phyloP scores from a whole-genome alignment of 805 yeast species.

The Clavispora asparagi region DNA sequence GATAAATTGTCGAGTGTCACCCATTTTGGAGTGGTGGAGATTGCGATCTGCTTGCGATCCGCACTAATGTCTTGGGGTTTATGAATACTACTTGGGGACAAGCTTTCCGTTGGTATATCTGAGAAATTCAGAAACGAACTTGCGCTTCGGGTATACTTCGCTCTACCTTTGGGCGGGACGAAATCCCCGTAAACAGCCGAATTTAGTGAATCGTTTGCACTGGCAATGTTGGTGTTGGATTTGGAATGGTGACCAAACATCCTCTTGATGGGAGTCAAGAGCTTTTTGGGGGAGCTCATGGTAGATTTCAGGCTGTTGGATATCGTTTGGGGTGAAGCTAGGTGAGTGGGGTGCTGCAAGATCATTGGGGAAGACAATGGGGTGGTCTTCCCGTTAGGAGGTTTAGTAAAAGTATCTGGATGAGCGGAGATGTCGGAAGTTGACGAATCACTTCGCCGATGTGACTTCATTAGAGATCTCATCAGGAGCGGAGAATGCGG shows the following conservation, averaged over 20 bases:
- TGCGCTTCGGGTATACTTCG: not conserved
- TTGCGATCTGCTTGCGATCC: not conserved
- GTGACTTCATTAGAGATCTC: constrained; percentile 16
- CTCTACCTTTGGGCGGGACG: constrained; percentile 9
- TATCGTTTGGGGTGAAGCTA: constrained; percentile 9
- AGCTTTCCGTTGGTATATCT: not conserved
- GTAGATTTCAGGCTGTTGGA: constrained; percentile 5
- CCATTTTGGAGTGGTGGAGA: not conserved
- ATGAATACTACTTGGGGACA: not conserved
- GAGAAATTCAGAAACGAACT: constrained; percentile 5
- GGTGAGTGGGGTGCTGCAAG: constrained; percentile 1
- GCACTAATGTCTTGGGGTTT: not conserved
- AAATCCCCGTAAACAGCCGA: constrained; percentile 6
- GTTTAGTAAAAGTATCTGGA: constrained; percentile 1
- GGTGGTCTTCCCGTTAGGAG: constrained; percentile 1
- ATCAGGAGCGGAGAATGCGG: not conserved
- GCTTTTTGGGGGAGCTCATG: constrained; percentile 30
- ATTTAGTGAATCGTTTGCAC: constrained; percentile 9
- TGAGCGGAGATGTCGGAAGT: constrained; percentile 9
- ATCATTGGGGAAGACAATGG: constrained; percentile 3
- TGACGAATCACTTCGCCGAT: constrained; percentile 14
- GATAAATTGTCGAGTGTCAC: not conserved
- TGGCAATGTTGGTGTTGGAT: constrained; percentile 1
- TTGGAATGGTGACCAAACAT: constrained; percentile 20
- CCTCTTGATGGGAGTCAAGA: constrained; percentile 33